Evolutionary conservation across 2,329 filamentous ascomycete genomes (phyloP), one percentile per base, ranked within the genome.

Genomic region (Ophiostoma angusticollis): DNA sequence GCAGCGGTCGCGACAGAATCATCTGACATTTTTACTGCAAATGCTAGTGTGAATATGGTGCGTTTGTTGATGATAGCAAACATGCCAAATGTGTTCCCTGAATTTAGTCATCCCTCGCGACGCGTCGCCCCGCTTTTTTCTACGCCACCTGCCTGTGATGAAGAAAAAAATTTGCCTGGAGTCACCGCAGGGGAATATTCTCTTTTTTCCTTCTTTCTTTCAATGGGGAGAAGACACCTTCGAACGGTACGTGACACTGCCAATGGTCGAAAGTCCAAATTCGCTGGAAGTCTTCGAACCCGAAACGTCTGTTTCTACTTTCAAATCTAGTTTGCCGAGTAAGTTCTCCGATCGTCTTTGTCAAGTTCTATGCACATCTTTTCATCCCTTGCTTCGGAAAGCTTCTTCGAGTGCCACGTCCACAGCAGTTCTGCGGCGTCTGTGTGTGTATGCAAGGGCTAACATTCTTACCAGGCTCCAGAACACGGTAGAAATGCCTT

Each of bases 401-500:
- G 40, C 36, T n/a, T n/a, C n/a, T n/a, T n/a, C n/a, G n/a, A n/a
- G n/a, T n/a, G n/a, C n/a, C n/a, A n/a, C n/a, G n/a, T n/a, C n/a
- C n/a, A n/a, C n/a, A n/a, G n/a, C n/a, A n/a, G n/a, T n/a, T n/a
- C n/a, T n/a, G n/a, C n/a, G n/a, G n/a, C n/a, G n/a, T n/a, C n/a
- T n/a, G n/a, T n/a, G n/a, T n/a, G n/a, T n/a, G n/a, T n/a, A 2
- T 17, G 2, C n/a, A 2, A 9, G 7, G 22, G 29, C 28, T 27
- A 37, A 33, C 30, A 29, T 13, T 11, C 6, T 13, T 11, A 16
- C 35, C 18, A 12, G 17, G 11, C 8, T 4, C 9, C n/a, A 11
- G 17, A 32, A 19, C 12, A 13, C 36, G 21, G 29, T 23, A 38
- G 18, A 21, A n/a, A 91, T 91, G 84, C 74, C 82, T 61, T 68